A percentile compares a stretch with the other conserved stretches of the same genome.
Evolutionary conservation across 2,329 filamentous ascomycete genomes (phyloP).

Genomic region (Sporothrix pallida): DNA sequence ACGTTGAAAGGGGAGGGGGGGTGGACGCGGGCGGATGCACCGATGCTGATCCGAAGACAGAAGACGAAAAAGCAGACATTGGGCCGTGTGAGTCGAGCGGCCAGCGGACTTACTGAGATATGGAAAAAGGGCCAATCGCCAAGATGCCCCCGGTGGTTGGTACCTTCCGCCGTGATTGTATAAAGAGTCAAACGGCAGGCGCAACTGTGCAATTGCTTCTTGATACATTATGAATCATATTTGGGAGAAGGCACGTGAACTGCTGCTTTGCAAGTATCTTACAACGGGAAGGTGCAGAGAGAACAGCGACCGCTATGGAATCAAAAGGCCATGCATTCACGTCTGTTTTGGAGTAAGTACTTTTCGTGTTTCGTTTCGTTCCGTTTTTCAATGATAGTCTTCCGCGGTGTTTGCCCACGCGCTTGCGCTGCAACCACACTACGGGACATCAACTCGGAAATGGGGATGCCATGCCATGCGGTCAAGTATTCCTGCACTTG

Average conservation of each 20-base stretch:
- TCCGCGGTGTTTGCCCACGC: constrained; percentile 13
- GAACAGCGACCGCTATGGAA: background rate
- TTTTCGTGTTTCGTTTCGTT: background rate
- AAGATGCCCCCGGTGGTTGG: background rate
- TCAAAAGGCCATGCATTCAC: too few species aligned
- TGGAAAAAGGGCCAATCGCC: background rate
- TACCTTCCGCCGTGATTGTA: background rate
- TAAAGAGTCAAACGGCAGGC: background rate
- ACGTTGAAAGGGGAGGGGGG: constrained; percentile 4
- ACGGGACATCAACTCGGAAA: constrained; percentile 1
- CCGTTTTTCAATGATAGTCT: background rate
- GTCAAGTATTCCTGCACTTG: background rate
- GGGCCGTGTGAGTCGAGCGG: constrained; percentile 27
- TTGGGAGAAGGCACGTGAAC: background rate
- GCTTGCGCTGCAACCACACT: background rate
- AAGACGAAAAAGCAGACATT: background rate
- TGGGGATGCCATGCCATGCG: constrained; percentile 19
- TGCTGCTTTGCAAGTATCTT: background rate
- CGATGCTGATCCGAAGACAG: constrained; percentile 23
- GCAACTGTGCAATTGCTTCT: background rate
- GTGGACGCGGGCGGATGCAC: constrained; percentile 8
- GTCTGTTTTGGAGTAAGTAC: too few species aligned
- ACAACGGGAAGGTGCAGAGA: background rate
- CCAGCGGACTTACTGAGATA: background rate
- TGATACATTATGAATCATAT: constrained; percentile 25